Base-by-base conservation (phyloP, 208 protist species). In the Acanthamoeba triangularis region DNA sequence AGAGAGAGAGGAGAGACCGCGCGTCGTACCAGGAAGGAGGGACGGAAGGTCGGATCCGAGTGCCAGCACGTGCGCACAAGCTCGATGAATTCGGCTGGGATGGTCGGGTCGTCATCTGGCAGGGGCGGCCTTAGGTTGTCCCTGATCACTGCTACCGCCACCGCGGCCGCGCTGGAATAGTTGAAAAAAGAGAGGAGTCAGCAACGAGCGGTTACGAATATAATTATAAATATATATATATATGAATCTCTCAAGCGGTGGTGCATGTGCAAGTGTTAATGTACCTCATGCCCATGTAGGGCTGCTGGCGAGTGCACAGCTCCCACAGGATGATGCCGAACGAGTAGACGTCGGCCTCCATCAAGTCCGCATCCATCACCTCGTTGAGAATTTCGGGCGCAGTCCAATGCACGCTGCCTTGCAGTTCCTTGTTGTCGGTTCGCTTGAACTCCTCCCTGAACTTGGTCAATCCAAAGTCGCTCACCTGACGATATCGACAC, bases 291-390 rank as follows among this genome's bases (percentile, higher is more conserved):
- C 82, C 82, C 49, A 90, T 1, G 56, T 90, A 90, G 33, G 82
- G 82, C 82, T 90, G 82, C 56, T 90, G 54, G 28, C 82, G 49
- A 44, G 82, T 90, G 49, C 49, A 67, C 28, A 90, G 82, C 82
- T 90, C 82, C 82, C 82, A 90, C 82, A 90, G 33, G 30, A 90
- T 90, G 23, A 90, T 90, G 28, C 82, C 82, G 47, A 90, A 90
- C 82, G 33, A 67, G 82, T 90, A 59, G 7, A 90, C 56, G 52
- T 90, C 56, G 52, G 82, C 49, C 10, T 33, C 16, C 82, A 69
- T 67, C 16, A 47, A 30, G 56, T 69, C 54, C 3, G 23, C 49
- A 13, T 63, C 82, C 3, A 6, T 23, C 1, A 25, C 47, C 23
- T 59, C 49, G 82, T 90, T 90, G 56, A 90, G 56, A 3, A 90